Base-by-base conservation (phyloP, 1,284 basidiomycete species). In the Puccinia horiana region DNA sequence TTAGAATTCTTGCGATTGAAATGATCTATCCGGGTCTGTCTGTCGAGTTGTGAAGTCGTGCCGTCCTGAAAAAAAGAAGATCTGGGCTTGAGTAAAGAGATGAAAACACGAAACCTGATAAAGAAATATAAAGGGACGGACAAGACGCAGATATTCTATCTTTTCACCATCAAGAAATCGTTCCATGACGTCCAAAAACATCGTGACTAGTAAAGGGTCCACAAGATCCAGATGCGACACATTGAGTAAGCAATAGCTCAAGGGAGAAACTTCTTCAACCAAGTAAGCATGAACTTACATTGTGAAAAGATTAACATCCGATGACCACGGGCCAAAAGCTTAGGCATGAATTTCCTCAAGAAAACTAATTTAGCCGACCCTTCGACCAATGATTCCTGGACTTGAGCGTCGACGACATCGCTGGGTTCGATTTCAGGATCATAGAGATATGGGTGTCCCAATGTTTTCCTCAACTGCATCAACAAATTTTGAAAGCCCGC, bases 271-370 rank as follows among this genome's bases (percentile, higher is more conserved):
- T 20, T 2, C 9, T 85, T 78, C 65, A 84, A 83, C 3, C 16
- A 42, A 75, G 52, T 23, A 2, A 61, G 3, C 12, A 44, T 14
- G 23, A 85, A 82, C 70, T 85, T 84, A 79, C 85, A 85, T 67
- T 86, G 85, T 35, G 84, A 85, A 79, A 86, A 86, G 56, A 86
- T 84, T 69, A 86, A 77, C n/a, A 86, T 83, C 20, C 85, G 84
- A 76, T 86, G 85, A 23, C 86, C 86, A 6, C 83, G 54, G 12
- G 70, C 84, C 70, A 86, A 84, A 65, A 86, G 85, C 70, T 85
- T 84, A 3, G 85, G 85, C 1, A 86, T 83, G 26, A 86, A 83
- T 14, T 84, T 83, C 73, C 84, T 77, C 37, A 75, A 67, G 40
- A 76, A 83, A 26, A 82, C 65, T n/a, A 82, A 52, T 49, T 82